Base-by-base conservation (phyloP, 2,329 filamentous ascomycete species). In the Thyridium curvatum region DNA sequence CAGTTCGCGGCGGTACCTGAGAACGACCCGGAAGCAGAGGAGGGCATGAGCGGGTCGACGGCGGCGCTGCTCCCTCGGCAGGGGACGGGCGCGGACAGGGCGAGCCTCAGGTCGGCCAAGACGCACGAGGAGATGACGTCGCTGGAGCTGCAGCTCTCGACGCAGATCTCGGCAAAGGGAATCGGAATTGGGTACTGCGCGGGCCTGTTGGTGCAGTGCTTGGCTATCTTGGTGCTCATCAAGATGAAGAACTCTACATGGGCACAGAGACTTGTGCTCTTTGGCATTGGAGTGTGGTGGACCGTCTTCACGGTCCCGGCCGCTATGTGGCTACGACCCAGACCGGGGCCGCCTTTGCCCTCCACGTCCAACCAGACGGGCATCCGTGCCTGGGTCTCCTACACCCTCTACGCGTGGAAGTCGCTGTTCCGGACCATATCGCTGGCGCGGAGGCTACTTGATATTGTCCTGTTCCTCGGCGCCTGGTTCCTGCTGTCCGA, bases 401-500 rank as follows among this genome's bases (percentile, higher is more conserved):
- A 96, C 57, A 77, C 95, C 30, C 65, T 69, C 0, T 91, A 86
- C 58, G 85, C 90, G 1, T 98, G 93, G 93, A 82, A 77, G 41
- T 88, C 87, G 3, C 72, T 98, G 1, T 90, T 82, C 47, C 82
- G 81, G 42, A 97, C 93, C 0, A 66, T 90, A 10, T 74, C 79
- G 49, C 76, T 89, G 33, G 90, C 91, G 3, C 72, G 83, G 12
- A 74, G 76, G 10, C 71, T 91, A 7, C 66, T 79, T 37, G 86
- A 93, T 50, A 82, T 91, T 18, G 66, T 86, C 18, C 68, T 91
- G 7, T 93, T 93, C 57, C 74, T 98, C 4, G 79, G 75, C 3
- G 89, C 87, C 6, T 98, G 93, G 93, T 96, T 98, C 57, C 72
- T 98, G 21, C 74, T 98, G 2, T 94, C 86, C 7, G 93, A 98